Evolutionary conservation across 371 early-diverging fungal genomes (phyloP).

Genomic region (Mortierella sp.): DNA sequence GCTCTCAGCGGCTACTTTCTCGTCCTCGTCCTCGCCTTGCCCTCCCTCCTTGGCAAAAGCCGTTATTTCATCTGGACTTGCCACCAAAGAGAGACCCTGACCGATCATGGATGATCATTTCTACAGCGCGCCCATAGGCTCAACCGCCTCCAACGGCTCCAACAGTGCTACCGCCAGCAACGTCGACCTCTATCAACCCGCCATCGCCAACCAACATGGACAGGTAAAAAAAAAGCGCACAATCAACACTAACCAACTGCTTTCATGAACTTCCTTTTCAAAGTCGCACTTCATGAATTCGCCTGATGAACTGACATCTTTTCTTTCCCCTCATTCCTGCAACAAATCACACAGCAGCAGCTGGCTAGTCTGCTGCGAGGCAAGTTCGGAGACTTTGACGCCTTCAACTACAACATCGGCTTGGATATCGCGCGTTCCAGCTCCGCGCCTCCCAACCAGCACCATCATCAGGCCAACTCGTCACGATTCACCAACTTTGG

Average conservation of each 20-base stretch:
- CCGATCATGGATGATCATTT: conserved; percentile 16
- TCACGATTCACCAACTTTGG: conserved; percentile 34
- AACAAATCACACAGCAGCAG: conserved; percentile 13
- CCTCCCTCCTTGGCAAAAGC: not conserved
- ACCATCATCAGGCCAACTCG: conserved; percentile 20
- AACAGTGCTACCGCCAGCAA: conserved; percentile 5
- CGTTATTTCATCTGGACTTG: conserved; percentile 12
- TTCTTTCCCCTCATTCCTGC: too few species aligned
- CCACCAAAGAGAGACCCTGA: not conserved
- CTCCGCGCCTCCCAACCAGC: conserved; percentile 52
- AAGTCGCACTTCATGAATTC: not conserved
- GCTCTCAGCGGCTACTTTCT: not conserved
- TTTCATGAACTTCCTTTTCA: not conserved
- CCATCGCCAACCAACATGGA: conserved; percentile 32
- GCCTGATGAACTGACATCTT: not conserved
- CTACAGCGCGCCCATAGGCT: not conserved
- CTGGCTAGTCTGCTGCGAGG: conserved; percentile 37
- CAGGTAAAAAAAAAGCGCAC: conserved; percentile 19
- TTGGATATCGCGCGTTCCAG: conserved; percentile 43
- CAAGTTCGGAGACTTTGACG: conserved; percentile 43
- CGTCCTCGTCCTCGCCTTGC: too few species aligned
- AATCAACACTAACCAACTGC: not conserved
- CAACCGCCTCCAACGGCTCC: not conserved
- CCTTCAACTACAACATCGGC: conserved; percentile 28
- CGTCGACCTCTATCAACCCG: conserved; percentile 25